Percentiles rank a stretch among this genome's conserved stretches.
phyloP scores from a whole-genome alignment of 768 basidiomycete genomes.

The Multifurca ochricompacta region DNA sequence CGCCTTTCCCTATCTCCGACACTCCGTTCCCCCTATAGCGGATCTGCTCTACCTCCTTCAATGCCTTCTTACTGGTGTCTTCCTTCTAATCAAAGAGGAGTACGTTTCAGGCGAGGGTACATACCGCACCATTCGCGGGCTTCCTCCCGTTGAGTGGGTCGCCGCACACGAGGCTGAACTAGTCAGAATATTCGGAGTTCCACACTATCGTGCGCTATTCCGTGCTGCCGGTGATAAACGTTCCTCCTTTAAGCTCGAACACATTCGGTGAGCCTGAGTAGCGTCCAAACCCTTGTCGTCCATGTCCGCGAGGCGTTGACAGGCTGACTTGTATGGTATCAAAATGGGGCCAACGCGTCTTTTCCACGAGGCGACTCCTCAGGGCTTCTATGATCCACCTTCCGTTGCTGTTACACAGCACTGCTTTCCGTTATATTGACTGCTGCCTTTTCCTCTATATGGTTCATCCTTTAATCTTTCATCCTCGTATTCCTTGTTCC shows the following conservation, averaged over 20 bases:
- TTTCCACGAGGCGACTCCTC: conserved; percentile 20
- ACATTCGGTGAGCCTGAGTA: conserved; percentile 29
- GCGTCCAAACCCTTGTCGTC: conserved; percentile 19
- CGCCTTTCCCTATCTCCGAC: conserved; percentile 33
- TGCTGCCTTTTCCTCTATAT: not conserved
- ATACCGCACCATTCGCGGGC: conserved; percentile 67
- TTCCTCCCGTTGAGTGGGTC: conserved; percentile 75
- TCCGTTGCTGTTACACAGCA: conserved; percentile 4
- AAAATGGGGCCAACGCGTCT: conserved; percentile 22
- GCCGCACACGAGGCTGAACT: conserved; percentile 59
- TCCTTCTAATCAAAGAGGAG: conserved; percentile 63
- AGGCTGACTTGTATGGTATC: conserved; percentile 19
- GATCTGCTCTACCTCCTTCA: conserved; percentile 35
- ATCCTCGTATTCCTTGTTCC: conserved; percentile 6
- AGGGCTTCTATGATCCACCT: conserved; percentile 12
- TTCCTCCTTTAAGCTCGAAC: conserved; percentile 68
- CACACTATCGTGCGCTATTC: conserved; percentile 65
- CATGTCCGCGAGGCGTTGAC: conserved; percentile 18
- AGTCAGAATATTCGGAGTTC: conserved; percentile 62
- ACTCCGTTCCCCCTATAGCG: conserved; percentile 31
- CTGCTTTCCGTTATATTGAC: conserved; percentile 8
- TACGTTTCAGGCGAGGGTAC: conserved; percentile 53
- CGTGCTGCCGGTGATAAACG: conserved; percentile 65
- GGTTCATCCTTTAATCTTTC: conserved; percentile 2
- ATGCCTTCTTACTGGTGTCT: conserved; percentile 36